phyloP scores from a whole-genome alignment of 345 rosid species.

The Cardamine chenopodiifolia region DNA sequence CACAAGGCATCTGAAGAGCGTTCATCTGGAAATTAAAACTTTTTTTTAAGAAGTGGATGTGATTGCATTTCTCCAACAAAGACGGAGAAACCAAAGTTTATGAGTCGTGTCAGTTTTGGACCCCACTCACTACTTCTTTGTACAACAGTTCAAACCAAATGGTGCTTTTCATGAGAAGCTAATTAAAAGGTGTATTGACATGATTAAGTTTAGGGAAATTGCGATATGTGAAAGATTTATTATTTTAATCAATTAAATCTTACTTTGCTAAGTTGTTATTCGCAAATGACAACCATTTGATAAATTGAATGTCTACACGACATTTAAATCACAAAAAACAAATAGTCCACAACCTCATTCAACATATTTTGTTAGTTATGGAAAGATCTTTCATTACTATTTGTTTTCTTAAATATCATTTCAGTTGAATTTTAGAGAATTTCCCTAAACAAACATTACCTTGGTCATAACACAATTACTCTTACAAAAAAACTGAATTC shows the following conservation, averaged over 20 bases:
- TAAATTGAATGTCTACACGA: too few species aligned
- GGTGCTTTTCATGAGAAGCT: background rate
- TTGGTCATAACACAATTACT: too few species aligned
- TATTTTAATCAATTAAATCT: background rate
- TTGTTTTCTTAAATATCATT: background rate
- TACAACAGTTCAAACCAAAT: background rate
- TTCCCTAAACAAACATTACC: too few species aligned
- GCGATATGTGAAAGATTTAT: background rate
- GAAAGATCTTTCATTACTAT: background rate
- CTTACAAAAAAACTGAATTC: too few species aligned
- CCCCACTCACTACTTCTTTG: constrained; percentile 26
- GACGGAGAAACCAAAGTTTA: constrained; percentile 62
- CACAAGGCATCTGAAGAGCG: constrained; percentile 34
- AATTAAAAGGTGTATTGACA: background rate
- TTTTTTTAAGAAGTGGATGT: constrained; percentile 31
- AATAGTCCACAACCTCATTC: background rate
- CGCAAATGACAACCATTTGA: background rate
- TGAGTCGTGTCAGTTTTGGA: constrained; percentile 38
- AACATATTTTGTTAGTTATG: background rate
- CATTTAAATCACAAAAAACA: background rate
- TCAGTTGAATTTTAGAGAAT: too few species aligned
- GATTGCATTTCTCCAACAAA: constrained; percentile 53
- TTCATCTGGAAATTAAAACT: constrained; percentile 15
- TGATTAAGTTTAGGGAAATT: background rate
- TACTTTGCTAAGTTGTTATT: background rate